Evolutionary conservation across 495 filamentous ascomycete genomes (phyloP), one percentile per base, ranked within the genome.

Genomic region (Articulospora tetracladia): DNA sequence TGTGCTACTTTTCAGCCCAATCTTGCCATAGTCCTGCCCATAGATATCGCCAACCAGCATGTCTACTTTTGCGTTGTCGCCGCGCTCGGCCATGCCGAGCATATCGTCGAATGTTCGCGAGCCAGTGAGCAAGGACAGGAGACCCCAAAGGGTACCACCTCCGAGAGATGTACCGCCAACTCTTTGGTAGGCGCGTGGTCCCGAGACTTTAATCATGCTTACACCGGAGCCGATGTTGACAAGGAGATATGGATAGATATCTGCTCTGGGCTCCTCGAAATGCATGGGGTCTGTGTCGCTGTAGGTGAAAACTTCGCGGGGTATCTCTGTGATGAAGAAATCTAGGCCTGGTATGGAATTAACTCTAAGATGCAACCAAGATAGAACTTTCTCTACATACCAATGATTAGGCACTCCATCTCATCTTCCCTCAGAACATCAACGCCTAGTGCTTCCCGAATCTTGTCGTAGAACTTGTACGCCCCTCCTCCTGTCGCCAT

Each of bases 151-250:
- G 0, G 94, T 98, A 39, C 94, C 94, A 39, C 94, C 94, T 25
- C 94, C 94, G 2, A 98, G 82, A 22, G 93, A 95, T 3, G 93
- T 97, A 30, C 94, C 94, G 22, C 95, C 94, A 24, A 98, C 91
- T 66, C 94, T 89, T 68, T 93, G 76, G 72, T 87, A 97, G 57
- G 89, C 78, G 26, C 85, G 83, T 20, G 92, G 92, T 0, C 92
- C 93, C 1, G 90, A 93, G 4, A 98, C 94, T 70, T 97, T 98
- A 72, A 98, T 89, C 83, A 98, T 97, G n/a, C 87, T 92, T 12
- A 98, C 94, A 27, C 94, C 94, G 27, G 93, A 97, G n/a, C 94
- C 94, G 65, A 98, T 98, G 74, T 98, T 98, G 57, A 98, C 94
- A 30, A 98, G 85, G 22, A 98, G 85, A 69, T 98, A 98, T 0